Evolutionary conservation across 176 grass and related monocot species (phyloP), one percentile per base, ranked within the genome.

Genomic region (Oryza officinalis): DNA sequence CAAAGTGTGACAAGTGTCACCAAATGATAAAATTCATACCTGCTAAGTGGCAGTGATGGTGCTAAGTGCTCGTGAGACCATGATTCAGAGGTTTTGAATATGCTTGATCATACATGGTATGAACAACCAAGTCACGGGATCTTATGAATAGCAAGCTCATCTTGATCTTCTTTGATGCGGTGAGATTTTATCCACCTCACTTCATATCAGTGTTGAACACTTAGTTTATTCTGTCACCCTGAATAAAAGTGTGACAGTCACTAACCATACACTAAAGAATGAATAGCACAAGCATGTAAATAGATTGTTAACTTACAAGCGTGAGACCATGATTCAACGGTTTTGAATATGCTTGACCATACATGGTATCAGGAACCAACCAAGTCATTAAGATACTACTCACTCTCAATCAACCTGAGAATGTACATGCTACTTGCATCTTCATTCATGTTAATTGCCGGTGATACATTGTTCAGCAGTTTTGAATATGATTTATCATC

Each of bases 351-450:
- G 54, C 20, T 59, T 59, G 54, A 59, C 22, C 50, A 54, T 54
- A 3, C 10, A 32, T 32, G 32, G 50, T 20, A 18, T 22, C 50
- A 54, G 18, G 18, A 54, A 54, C 10, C 46, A 49, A 49, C 46
- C 18, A 54, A 54, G 50, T 2, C 50, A 54, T 3, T 0, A 30
- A 15, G 33, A 25, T 44, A 47, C 13, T 81, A 43, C 32, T 59
- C 70, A 9, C 3, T 14, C 27, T 43, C 31, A 71, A 17, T 52
- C 30, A 59, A 59, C 10, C 6, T 32, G 32, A 89, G 37, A 27
- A 92, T 66, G 74, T 89, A 92, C 27, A 87, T 81, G 13, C 80
- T 79, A 46, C 66, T 87, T 27, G 60, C 66, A 78, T 87, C 84
- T 76, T 76, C 59, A 10, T 54, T 79, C 74, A 84, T 74, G 65